Base-by-base conservation (phyloP, 208 protist species). In the Herpetomonas tarakana region DNA sequence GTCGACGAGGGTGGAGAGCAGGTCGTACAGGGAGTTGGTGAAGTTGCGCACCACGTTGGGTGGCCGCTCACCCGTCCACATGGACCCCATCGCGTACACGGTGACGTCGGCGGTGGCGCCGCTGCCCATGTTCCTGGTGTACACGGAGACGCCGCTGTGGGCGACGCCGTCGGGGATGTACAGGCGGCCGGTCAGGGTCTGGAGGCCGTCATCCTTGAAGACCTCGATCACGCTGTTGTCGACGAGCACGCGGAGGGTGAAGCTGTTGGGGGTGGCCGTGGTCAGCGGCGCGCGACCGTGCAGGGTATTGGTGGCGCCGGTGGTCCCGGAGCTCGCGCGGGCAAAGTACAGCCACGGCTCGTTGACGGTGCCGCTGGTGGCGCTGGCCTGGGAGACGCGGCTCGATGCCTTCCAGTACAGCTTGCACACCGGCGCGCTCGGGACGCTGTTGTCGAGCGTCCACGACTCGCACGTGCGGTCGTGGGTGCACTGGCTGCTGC, bases 181-280 rank as follows among this genome's bases (percentile, higher is more conserved):
- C 35, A 75, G 39, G 3, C 58, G 68, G 0, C 62, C 73, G 21
- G 62, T 79, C 25, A 74, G 45, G 52, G 70, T 68, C 65, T 87
- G 62, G 35, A 81, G 45, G 2, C 67, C 74, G 45, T 62, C 55
- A 52, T 81, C 66, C 62, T 78, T 69, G 69, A 87, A 73, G 29
- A 83, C 62, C 64, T 87, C 74, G 9, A 80, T 27, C 26, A 80
- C 52, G 44, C 59, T 73, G 63, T 60, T 60, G 29, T 80, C 74
- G 4, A 80, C 68, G 46, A 62, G 75, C 47, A 80, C 69, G 56
- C 47, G 68, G 44, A 80, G 29, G 25, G 47, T 16, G 16, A 80
- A 47, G 47, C 41, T 53, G 30, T 65, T 75, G 7, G 70, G 30
- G 35, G 65, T 65, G 12, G 41, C 61, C 45, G 56, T 29, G 18